Conservation (phyloP, 1,284 basidiomycete species). For the Boletellus sp. region DNA sequence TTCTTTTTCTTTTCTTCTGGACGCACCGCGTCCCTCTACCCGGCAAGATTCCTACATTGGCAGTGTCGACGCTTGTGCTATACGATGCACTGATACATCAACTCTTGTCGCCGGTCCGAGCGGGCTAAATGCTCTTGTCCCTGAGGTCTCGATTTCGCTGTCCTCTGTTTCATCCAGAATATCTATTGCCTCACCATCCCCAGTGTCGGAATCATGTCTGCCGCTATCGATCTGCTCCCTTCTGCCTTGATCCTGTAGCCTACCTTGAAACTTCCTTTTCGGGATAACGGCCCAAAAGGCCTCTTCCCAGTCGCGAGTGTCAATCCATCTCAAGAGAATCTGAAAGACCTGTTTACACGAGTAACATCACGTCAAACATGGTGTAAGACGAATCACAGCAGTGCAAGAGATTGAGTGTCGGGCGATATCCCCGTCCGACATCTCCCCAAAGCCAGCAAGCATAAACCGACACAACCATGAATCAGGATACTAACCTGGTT, state of each 20-base stretch:
- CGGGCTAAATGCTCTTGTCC: neutral
- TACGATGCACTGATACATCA: neutral
- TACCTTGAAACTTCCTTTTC: conserved; percentile 71
- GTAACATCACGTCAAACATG: conserved; percentile 2
- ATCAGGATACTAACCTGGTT: conserved; percentile 60
- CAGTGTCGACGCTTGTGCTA: no score
- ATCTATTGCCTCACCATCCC: neutral
- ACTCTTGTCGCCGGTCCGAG: neutral
- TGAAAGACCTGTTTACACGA: conserved; percentile 63
- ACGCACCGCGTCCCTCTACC: no score
- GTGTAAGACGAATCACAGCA: conserved; percentile 1
- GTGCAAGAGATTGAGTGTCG: neutral
- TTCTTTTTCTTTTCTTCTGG: no score
- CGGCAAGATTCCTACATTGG: no score
- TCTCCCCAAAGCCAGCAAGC: neutral
- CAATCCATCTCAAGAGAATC: conserved; percentile 89
- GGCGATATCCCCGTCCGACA: neutral
- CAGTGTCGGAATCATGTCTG: neutral
- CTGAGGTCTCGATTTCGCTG: neutral
- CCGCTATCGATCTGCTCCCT: neutral
- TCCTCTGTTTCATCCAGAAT: neutral
- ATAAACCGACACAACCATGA: neutral
- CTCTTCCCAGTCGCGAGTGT: conserved; percentile 76
- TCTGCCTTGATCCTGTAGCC: neutral
- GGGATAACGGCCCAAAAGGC: conserved; percentile 87